A percentile compares a stretch with the other conserved stretches of the same genome.
Conservation (phyloP, 2,329 filamentous ascomycete genomes). For the Graphilbum fragrans region DNA sequence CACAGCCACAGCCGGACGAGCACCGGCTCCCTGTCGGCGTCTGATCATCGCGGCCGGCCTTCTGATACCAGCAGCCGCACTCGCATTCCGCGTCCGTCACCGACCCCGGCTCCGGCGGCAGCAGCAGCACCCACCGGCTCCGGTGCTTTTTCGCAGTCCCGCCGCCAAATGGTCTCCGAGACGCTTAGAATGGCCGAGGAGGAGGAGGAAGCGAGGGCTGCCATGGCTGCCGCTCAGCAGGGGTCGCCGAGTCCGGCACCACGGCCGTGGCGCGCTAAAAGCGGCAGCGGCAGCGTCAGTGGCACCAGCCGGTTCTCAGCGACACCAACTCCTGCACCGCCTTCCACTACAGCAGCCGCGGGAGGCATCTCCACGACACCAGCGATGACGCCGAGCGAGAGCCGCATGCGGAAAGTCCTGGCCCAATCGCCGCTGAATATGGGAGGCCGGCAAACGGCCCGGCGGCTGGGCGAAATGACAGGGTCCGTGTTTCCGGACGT, state of each 20-base stretch:
- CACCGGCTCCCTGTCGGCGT: background rate
- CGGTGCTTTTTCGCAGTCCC: constrained; percentile 6
- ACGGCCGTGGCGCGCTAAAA: constrained; percentile 25
- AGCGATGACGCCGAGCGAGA: constrained; percentile 5
- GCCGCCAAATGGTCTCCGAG: constrained; percentile 25
- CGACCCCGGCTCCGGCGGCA: constrained; percentile 5
- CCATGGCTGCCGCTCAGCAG: constrained; percentile 6
- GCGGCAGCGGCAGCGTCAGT: constrained; percentile 12
- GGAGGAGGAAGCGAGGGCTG: constrained; percentile 20
- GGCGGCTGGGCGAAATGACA: constrained; percentile 8
- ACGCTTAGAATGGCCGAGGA: constrained; percentile 26
- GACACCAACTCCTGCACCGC: background rate
- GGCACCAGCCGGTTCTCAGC: background rate
- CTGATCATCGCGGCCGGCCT: background rate
- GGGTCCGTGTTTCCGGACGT: constrained; percentile 1
- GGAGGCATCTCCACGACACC: background rate
- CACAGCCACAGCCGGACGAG: background rate
- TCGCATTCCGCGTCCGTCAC: constrained; percentile 18
- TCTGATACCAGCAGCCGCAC: constrained; percentile 8
- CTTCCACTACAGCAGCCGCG: background rate
- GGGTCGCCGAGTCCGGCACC: constrained; percentile 41
- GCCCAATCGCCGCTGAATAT: constrained; percentile 13
- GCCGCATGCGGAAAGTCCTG: constrained; percentile 12
- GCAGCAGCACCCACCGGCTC: background rate
- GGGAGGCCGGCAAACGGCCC: constrained; percentile 10